Base-by-base conservation (phyloP, 768 basidiomycete species). In the Lactarius hatsudake region DNA sequence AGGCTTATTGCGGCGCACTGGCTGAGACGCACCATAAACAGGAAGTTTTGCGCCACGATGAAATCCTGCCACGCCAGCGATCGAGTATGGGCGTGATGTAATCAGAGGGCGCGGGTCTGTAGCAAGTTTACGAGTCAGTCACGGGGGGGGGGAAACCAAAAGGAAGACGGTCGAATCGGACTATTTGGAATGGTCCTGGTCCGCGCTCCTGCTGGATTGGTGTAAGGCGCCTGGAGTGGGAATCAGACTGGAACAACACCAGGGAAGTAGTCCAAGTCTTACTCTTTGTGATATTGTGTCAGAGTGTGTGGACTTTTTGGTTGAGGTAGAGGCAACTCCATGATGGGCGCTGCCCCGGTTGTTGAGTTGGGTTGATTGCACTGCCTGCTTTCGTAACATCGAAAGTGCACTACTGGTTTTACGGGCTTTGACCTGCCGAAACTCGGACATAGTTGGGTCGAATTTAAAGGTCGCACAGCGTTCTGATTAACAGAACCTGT, bases 11-110 rank as follows among this genome's bases (percentile, higher is more conserved):
- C 62, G 42, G 20, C 63, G 63, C 54, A 59, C 62, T 5, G n/a
- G 26, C 34, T 40, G 62, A 26, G 63, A n/a, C 8, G 20, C 59
- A 36, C 43, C 10, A 32, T 43, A 38, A 20, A 40, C 34, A 36
- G 32, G 32, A 54, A 54, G 53, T 32, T 61, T 64, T 15, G 62
- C 53, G 36, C 26, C 62, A 56, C 59, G 67, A 17, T 68, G 62
- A 26, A 68, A 68, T 32, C 67, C 67, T 38, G 43, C 59, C 26
- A 68, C 67, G 55, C 67, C 62, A 40, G 54, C 59, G 7, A 68
- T 64, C 9, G 32, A 23, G 30, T 68, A 68, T 10, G 62, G 59
- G 8, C 28, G 62, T 42, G 67, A 60, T 3, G 67, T 68, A 13
- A 68, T 56, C 9, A 68, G 28, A n/a, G 34, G 20, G 30, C 51